Base-by-base conservation (phyloP, 2,329 filamentous ascomycete species). In the Colletotrichum sp. region DNA sequence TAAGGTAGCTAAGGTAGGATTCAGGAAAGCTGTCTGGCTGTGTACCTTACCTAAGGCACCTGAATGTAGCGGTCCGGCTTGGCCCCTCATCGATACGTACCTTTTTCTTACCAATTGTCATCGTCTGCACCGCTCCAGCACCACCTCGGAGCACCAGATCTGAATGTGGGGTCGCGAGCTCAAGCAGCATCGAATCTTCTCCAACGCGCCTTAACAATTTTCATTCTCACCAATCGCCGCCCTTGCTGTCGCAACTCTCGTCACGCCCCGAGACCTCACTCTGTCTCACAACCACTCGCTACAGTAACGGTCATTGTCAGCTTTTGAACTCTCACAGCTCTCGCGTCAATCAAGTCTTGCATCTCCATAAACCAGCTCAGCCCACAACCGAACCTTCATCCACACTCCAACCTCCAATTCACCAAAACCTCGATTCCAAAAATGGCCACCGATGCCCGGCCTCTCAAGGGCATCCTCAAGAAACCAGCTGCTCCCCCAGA, bases 391-490 rank as follows among this genome's bases (percentile, higher is more conserved):
- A 21, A 28, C 30, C 26, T 18, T 28, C 39, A 49, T n/a, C 18
- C 18, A 1, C 39, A n/a, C 18, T 49, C 57, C 21, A 36, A 32
- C 13, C 5, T 28, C n/a, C 8, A 8, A 68, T n/a, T n/a, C 30
- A 5, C 36, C 49, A 8, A 18, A 28, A 26, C 16, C 32, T 68
- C 32, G 9, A 24, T 6, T 32, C 34, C 15, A 26, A 55, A 67
- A 88, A 93, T 93, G 80, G 86, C 88, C 81, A 72, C 79, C 30
- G 71, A 79, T 39, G 78, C 74, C 44, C 82, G 82, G 77, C 84
- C 86, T 65, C 85, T 86, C 26, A 93, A 91, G 80, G 87, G 91
- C 77, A 92, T 92, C 75, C 87, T 95, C 18, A 94, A 93, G 82
- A 92, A 91, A 71, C 75, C 77, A 79, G 82, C 86, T 75, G 84